Percentiles rank a stretch among this genome's conserved stretches.
These are phyloP conservation scores for Iodosphaeria phyllophila DNA, from an alignment of 2,329 filamentous ascomycete species.

Conservation along the genomic window DNA sequence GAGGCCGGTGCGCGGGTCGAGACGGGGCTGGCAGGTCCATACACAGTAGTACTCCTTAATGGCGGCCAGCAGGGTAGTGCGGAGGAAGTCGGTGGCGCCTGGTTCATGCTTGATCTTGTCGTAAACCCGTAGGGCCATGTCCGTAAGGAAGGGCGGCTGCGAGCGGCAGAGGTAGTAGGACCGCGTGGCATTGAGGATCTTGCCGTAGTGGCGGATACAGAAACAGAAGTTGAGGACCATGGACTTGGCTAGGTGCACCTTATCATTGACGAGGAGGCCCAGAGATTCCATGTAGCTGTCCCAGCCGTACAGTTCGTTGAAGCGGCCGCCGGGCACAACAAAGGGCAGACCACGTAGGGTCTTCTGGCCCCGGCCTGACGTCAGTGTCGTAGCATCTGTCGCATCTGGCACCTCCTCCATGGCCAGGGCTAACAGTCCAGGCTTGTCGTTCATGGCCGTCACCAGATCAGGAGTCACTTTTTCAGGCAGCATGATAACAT, in stretches of 20 bases:
- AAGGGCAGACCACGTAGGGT: slow-evolving; percentile 72
- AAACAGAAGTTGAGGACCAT: slow-evolving; percentile 98
- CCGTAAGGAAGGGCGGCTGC: slow-evolving; percentile 90
- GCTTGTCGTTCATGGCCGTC: slow-evolving; percentile 66
- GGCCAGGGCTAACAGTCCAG: slow-evolving; percentile 73
- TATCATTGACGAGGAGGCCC: slow-evolving; percentile 70
- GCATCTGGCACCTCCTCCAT: slow-evolving; percentile 61
- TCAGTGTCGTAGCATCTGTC: slow-evolving; percentile 43
- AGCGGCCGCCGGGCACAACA: slow-evolving; percentile 90
- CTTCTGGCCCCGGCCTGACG: no score
- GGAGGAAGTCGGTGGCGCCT: slow-evolving; percentile 64
- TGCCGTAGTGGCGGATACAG: slow-evolving; percentile 95
- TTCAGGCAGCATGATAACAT: slow-evolving; percentile 64
- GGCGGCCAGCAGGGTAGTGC: slow-evolving; percentile 63
- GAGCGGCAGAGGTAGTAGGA: slow-evolving; percentile 91
- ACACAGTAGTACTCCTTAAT: slow-evolving; percentile 94
- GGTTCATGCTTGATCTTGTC: slow-evolving; percentile 81
- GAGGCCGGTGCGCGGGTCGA: slow-evolving; percentile 60
- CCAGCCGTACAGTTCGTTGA: slow-evolving; percentile 98
- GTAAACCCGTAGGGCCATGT: slow-evolving; percentile 89
- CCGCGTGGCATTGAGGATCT: slow-evolving; percentile 91
- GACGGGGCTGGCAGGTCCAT: slow-evolving; percentile 63
- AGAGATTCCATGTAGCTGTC: slow-evolving; percentile 98
- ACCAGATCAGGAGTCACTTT: slow-evolving; percentile 68
- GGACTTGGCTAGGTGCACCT: slow-evolving; percentile 70